phyloP scores from a whole-genome alignment of 163 green algal genomes.

The Smithsoniella earleae region DNA sequence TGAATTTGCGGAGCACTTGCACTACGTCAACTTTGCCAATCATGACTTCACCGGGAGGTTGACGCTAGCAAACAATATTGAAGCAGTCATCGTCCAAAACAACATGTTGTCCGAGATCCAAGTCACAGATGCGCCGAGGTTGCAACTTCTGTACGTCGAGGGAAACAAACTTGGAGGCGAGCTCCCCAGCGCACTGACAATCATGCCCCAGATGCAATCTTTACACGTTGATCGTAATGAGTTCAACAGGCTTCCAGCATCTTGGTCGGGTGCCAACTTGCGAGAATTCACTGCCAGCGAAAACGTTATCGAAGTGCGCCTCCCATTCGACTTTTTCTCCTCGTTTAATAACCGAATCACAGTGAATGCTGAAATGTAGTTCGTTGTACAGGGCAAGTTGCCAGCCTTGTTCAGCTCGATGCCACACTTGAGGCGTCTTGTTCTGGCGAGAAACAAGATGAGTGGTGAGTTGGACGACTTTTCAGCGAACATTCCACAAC shows the following conservation, averaged over 20 bases:
- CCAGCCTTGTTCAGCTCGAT: neutral
- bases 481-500: neutral
- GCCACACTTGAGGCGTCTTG: neutral
- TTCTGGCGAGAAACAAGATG: slow-evolving; percentile 1
- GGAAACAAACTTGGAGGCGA: too few relatives aligned
- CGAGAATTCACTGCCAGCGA: neutral
- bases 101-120: neutral
- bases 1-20: slow-evolving; percentile 13
- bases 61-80: slow-evolving; percentile 18
- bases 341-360: too few relatives aligned
- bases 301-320: slow-evolving; percentile 13
- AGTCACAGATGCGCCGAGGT: neutral
- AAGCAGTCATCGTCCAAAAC: slow-evolving; percentile 1
- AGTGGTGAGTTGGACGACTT: neutral
- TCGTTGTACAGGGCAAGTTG: neutral
- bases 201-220: too few relatives aligned
- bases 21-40: slow-evolving; percentile 16
- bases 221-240: neutral
- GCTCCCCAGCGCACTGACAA: too few relatives aligned
- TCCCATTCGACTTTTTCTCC: neutral
- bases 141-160: slow-evolving; percentile 15
- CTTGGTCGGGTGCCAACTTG: neutral
- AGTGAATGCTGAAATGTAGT: too few relatives aligned
- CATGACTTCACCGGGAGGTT: slow-evolving; percentile 8
- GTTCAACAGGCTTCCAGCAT: neutral